Percentiles rank a stretch among this genome's conserved stretches.
Conservation (phyloP, 306 rosid genomes). For the Leucaena leucocephala region DNA sequence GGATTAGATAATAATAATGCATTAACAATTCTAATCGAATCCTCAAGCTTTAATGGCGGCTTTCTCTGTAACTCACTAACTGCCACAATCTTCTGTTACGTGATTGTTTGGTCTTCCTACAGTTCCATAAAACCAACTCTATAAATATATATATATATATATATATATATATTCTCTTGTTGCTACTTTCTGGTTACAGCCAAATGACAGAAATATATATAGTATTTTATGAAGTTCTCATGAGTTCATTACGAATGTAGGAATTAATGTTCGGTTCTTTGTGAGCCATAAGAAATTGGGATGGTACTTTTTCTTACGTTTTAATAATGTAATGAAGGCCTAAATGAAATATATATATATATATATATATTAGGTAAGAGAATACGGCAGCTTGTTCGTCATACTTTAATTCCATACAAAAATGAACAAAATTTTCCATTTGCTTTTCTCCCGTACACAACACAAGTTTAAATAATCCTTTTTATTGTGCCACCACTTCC, state of each 20-base stretch:
- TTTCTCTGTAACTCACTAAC: conserved; percentile 26
- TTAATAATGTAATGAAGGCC: neutral
- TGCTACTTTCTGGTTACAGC: conserved; percentile 21
- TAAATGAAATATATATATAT: conserved; percentile 17
- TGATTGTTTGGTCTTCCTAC: conserved; percentile 29
- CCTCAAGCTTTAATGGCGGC: conserved; percentile 31
- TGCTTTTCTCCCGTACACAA: neutral
- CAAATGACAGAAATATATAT: conserved; percentile 22
- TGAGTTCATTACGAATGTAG: conserved; percentile 30
- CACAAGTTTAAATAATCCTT: conserved; percentile 25
- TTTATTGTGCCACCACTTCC: conserved; percentile 22
- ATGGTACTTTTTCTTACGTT: conserved; percentile 9
- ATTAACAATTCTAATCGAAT: conserved; percentile 32
- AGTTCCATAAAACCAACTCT: neutral
- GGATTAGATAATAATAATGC: conserved; percentile 28
- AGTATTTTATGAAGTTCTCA: conserved; percentile 6
- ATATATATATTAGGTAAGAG: conserved; percentile 24
- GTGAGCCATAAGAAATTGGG: conserved; percentile 23
- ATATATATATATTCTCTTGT: conserved; percentile 4
- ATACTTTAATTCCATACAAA: conserved; percentile 36
- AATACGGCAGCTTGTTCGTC: conserved; percentile 44
- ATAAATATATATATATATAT: neutral
- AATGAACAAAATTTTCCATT: conserved; percentile 33
- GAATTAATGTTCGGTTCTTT: conserved; percentile 35
- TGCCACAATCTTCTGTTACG: conserved; percentile 38